Evolutionary conservation across 2,329 filamentous ascomycete genomes (phyloP), one percentile per base, ranked within the genome.

Genomic region (Sclerotinia trifoliorum): DNA sequence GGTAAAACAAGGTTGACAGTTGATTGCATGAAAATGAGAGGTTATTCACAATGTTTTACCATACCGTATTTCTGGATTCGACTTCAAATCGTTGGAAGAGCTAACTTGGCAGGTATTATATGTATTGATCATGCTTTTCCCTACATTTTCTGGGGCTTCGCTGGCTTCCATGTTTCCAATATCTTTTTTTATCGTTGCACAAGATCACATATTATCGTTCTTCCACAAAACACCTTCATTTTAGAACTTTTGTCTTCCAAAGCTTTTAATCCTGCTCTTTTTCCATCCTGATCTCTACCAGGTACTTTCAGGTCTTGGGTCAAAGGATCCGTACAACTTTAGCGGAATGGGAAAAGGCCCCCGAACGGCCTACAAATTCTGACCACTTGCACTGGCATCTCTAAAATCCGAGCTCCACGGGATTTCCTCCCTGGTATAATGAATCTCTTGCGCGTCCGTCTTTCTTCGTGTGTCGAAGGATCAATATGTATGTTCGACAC

Each of bases 11-110:
- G 29, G 10, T 51, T 62, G 21, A 35, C 15, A 48, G 13, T 39
- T 35, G 13, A 17, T 51, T 62, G 60, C 60, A 62, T 62, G 46
- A 62, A 39, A 51, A 51, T 39, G 21, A 62, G 26, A 21, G 7
- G 32, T 15, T 49, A 19, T 62, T 51, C 15, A 21, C 19, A 48
- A 48, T 42, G 6, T 39, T 26, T 32, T 51, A 32, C 49, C 3
- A 24, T 62, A 11, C 44, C 10, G 21, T 62, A 48, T 49, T 10
- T 49, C 29, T 49, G 44, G 11, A 24, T 49, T 49, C 17, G 49
- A 48, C 42, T 10, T 48, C 13, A 11, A 48, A 21, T 24, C 26
- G 26, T 35, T 48, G 44, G 13, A 7, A 32, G 15, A 15, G 42
- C 10, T 48, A 29, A 61, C 32, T 32, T 15, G 26, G 13, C n/a